phyloP scores from a whole-genome alignment of 2,329 filamentous ascomycete genomes.

The Colletotrichum scovillei region DNA sequence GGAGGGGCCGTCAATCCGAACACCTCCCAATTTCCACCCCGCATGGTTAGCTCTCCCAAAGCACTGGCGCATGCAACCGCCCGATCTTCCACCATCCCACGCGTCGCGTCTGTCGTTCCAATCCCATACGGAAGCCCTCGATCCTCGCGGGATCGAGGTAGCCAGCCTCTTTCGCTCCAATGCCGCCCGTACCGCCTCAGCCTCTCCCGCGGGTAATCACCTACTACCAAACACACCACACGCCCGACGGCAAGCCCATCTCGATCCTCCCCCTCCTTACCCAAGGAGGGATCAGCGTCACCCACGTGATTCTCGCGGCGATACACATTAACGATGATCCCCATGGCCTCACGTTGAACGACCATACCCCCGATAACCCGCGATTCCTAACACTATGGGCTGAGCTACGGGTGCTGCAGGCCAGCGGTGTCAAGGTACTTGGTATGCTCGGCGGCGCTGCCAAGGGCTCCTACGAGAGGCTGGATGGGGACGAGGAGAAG shows the following conservation, averaged over 20 bases:
- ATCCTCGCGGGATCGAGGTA: conserved; percentile 3
- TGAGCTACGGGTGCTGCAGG: conserved; percentile 79
- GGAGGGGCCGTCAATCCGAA: not conserved
- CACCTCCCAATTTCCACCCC: not conserved
- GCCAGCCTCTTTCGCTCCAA: not conserved
- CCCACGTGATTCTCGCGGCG: conserved; percentile 88
- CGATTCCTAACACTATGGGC: conserved; percentile 81
- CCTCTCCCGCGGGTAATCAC: conserved; percentile 60
- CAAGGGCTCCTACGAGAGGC: conserved; percentile 72
- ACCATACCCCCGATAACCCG: conserved; percentile 75
- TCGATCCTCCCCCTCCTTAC: conserved; percentile 65
- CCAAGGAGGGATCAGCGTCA: conserved; percentile 62
- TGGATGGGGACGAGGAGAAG: conserved; percentile 64
- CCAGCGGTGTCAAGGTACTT: conserved; percentile 80
- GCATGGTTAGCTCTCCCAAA: not conserved
- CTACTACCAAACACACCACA: conserved; percentile 68
- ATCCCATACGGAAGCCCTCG: not conserved
- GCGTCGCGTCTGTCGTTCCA: not conserved
- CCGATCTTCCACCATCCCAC: not conserved
- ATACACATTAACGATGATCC: conserved; percentile 82
- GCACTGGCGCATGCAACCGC: not conserved
- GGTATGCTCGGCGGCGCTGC: conserved; percentile 91
- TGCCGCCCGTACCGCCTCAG: conserved; percentile 34
- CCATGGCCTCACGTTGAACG: conserved; percentile 79
- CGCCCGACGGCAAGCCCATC: conserved; percentile 55